Conservation (phyloP, 2,329 filamentous ascomycete species). For the Talaromyces sp. region DNA sequence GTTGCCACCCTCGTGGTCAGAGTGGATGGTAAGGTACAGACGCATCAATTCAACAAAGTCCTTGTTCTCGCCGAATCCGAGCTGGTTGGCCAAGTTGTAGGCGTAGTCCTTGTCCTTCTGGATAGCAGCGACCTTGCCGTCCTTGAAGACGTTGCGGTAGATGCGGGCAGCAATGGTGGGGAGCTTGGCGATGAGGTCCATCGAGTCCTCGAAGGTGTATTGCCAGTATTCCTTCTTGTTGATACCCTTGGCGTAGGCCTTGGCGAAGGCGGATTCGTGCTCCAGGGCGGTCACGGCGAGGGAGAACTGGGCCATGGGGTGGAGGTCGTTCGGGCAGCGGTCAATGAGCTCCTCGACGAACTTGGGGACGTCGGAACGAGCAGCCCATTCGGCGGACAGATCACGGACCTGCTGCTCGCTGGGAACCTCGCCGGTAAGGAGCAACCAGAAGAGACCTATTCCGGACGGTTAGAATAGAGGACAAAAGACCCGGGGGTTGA, state of each 20-base stretch:
- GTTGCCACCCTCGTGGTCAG: conserved; percentile 99
- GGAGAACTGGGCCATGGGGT: conserved; percentile 99
- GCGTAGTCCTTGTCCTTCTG: conserved; percentile 99
- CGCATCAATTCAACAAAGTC: conserved; percentile 99
- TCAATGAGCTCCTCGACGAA: conserved; percentile 99
- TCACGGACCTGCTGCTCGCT: conserved; percentile 97
- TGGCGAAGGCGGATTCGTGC: conserved; percentile 95
- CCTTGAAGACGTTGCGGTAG: conserved; percentile 99
- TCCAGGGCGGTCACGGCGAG: conserved; percentile 96
- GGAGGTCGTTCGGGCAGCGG: conserved; percentile 96
- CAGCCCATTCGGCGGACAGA: conserved; percentile 97
- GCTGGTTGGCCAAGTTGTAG: conserved; percentile 99
- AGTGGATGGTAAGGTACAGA: conserved; percentile 99
- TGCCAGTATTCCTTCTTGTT: conserved; percentile 99
- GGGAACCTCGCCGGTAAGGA: conserved; percentile 95
- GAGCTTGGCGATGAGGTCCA: conserved; percentile 99
- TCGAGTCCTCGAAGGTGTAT: conserved; percentile 98
- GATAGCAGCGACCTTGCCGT: conserved; percentile 91
- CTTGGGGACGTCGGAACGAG: conserved; percentile 92
- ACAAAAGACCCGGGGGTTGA: neutral
- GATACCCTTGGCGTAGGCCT: conserved; percentile 97
- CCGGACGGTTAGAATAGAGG: conserved; percentile 13
- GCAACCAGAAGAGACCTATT: conserved; percentile 95
- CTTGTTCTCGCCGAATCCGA: conserved; percentile 88
- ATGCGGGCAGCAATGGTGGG: conserved; percentile 96